Evolutionary conservation across 495 filamentous ascomycete species (phyloP).

Genomic region (Polyplosphaeria fusca): DNA sequence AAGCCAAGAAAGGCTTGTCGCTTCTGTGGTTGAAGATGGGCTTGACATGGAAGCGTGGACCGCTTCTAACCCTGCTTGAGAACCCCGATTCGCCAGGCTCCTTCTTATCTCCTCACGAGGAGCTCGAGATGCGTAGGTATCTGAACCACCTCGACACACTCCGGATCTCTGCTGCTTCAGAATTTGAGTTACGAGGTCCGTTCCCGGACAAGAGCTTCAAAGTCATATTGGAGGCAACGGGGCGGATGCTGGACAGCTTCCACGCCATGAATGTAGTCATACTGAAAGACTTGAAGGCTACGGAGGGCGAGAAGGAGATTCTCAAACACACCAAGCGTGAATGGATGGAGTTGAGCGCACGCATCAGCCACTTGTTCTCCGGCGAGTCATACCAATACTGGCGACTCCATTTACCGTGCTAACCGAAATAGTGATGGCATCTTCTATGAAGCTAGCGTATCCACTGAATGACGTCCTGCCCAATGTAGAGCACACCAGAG

Average conservation of each 20-base stretch:
- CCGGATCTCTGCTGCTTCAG: conserved; percentile 66
- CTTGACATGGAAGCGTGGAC: conserved; percentile 96
- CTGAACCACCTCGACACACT: conserved; percentile 67
- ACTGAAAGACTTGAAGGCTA: conserved; percentile 71
- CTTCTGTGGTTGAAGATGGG: conserved; percentile 89
- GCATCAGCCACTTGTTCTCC: conserved; percentile 91
- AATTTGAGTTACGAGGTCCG: conserved; percentile 80
- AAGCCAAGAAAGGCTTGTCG: conserved; percentile 81
- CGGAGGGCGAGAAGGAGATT: conserved; percentile 73
- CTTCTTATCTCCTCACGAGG: conserved; percentile 82
- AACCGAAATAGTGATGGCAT: conserved; percentile 66
- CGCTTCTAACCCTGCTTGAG: conserved; percentile 67
- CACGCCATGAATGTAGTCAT: conserved; percentile 94
- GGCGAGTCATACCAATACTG: conserved; percentile 51
- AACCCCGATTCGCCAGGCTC: conserved; percentile 37
- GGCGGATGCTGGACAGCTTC: conserved; percentile 83
- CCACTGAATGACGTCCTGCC: conserved; percentile 85
- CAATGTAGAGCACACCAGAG: conserved; percentile 72
- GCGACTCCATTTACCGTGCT: conserved; percentile 24
- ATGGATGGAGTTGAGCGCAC: conserved; percentile 69
- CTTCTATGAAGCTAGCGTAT: conserved; percentile 88
- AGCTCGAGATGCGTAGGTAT: conserved; percentile 62
- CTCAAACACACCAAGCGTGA: conserved; percentile 78
- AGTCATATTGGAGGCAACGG: conserved; percentile 71
- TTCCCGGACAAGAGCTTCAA: conserved; percentile 70